Percentiles rank a stretch among this genome's conserved stretches.
Evolutionary conservation across 2,329 filamentous ascomycete genomes (phyloP).

Genomic region (Colletotrichum sansevieriae): DNA sequence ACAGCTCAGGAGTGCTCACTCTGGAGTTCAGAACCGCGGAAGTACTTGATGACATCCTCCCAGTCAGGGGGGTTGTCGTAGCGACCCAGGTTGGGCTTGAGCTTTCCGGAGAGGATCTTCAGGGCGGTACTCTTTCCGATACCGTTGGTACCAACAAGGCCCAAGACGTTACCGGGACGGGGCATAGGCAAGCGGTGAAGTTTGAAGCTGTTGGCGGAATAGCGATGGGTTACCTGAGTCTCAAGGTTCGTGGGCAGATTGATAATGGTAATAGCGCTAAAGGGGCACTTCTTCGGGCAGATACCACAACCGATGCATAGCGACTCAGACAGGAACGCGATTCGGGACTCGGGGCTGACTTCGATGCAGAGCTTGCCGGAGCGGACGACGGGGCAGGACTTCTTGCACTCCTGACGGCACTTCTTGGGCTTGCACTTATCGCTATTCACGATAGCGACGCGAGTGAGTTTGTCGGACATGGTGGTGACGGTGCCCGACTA

Average conservation of each 20-base stretch:
- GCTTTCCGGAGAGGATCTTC: slow-evolving; percentile 97
- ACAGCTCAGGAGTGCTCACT: slow-evolving; percentile 69
- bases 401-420: slow-evolving; percentile 99
- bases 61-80: slow-evolving; percentile 98
- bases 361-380: slow-evolving; percentile 98
- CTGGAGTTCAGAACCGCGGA: slow-evolving; percentile 96
- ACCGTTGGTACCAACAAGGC: slow-evolving; percentile 99
- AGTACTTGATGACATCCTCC: slow-evolving; percentile 99
- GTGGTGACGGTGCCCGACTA: slow-evolving; percentile 51
- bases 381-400: slow-evolving; percentile 96
- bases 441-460: slow-evolving; percentile 98
- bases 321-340: slow-evolving; percentile 97
- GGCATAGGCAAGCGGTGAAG: slow-evolving; percentile 97
- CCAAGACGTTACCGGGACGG: slow-evolving; percentile 92
- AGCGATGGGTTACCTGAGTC: slow-evolving; percentile 96
- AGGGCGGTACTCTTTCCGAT: slow-evolving; percentile 99
- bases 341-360: slow-evolving; percentile 87
- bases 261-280: slow-evolving; percentile 99
- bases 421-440: slow-evolving; percentile 86
- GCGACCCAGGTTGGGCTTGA: slow-evolving; percentile 96
- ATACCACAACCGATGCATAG: slow-evolving; percentile 99
- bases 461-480: slow-evolving; percentile 95
- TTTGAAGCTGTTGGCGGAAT: slow-evolving; percentile 99
- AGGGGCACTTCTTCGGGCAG: slow-evolving; percentile 99
- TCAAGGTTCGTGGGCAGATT: slow-evolving; percentile 99